Base-by-base conservation (phyloP, 78 protist genomes). In the Dictyostelium intermedium region DNA sequence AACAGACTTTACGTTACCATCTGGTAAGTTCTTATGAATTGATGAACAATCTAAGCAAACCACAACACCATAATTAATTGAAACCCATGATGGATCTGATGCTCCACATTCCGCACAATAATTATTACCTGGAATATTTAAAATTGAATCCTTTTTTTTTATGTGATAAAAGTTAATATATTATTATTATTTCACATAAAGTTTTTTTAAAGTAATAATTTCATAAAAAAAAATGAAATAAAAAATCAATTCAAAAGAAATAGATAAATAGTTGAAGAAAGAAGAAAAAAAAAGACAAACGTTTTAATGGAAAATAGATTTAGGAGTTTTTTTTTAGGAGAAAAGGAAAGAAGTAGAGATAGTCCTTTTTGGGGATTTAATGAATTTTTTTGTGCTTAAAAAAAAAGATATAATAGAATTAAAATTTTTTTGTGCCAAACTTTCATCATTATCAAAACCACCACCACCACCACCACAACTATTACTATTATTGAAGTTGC, bases 31-130 rank as follows among this genome's bases (percentile, higher is more conserved):
- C 41, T 82, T 70, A 56, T 92, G 96, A 27, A 92, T 78, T 2
- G 84, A 53, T 1, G 96, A 92, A 47, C 96, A 92, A 30, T 92
- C 96, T 5, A 86, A 70, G 66, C 96, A 92, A 2, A 92, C 25
- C 35, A 78, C 74, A n/a, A 92, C 96, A 27, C 92, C 92, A 53
- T 60, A 81, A 43, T 73, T 83, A 13, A 56, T 78, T 53, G 91
- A 86, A 23, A 84, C 84, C 96, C 96, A 92, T 9, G 69, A 35
- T 76, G 91, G 92, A 60, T 92, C 92, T 5, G 63, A 10, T 30
- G 92, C 92, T 23, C 91, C 96, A 56, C 96, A 92, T 32, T 92
- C 96, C 2, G 96, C 91, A 74, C 96, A 92, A 37, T 32, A 3
- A 16, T 82, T 82, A 35, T 82, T 82, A 18, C 35, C 74, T 50